Evolutionary conservation across 1,139 yeast species (phyloP).

Genomic region (Blastobotrys petasosporus): DNA sequence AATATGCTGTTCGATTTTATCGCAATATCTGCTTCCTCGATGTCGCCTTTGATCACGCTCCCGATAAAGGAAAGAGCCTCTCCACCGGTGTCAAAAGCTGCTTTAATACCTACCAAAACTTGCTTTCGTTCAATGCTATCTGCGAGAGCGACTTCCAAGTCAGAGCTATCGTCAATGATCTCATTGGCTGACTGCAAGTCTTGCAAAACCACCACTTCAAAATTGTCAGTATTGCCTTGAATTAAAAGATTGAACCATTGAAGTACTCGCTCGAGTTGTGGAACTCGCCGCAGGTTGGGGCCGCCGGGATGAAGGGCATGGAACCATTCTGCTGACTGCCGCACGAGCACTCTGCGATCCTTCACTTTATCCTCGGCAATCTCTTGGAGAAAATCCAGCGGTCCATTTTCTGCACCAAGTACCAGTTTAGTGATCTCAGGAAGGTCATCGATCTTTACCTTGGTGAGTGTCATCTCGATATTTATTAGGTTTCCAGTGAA

Average conservation of each 20-base stretch:
- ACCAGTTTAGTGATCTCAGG: too few relatives aligned
- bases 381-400: too few relatives aligned
- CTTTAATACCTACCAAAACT: not conserved
- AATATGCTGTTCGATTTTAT: slow-evolving; percentile 1
- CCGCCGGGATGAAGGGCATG: slow-evolving; percentile 5
- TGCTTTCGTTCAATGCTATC: not conserved
- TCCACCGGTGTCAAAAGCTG: not conserved
- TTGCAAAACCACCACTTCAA: not conserved
- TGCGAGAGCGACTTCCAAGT: not conserved
- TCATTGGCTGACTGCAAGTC: not conserved
- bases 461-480: too few relatives aligned
- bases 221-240: not conserved
- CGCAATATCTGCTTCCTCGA: not conserved
- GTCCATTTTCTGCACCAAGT: too few relatives aligned
- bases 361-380: too few relatives aligned
- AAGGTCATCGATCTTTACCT: too few relatives aligned
- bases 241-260: not conserved
- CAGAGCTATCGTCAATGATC: not conserved
- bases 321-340: not conserved
- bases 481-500: too few relatives aligned
- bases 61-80: slow-evolving; percentile 1
- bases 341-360: too few relatives aligned
- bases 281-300: not conserved
- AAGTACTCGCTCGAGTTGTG: not conserved
- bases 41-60: not conserved